Evolutionary conservation across 139 green algal genomes (phyloP).

Genomic region (Chlamydomonas sphaeroides): DNA sequence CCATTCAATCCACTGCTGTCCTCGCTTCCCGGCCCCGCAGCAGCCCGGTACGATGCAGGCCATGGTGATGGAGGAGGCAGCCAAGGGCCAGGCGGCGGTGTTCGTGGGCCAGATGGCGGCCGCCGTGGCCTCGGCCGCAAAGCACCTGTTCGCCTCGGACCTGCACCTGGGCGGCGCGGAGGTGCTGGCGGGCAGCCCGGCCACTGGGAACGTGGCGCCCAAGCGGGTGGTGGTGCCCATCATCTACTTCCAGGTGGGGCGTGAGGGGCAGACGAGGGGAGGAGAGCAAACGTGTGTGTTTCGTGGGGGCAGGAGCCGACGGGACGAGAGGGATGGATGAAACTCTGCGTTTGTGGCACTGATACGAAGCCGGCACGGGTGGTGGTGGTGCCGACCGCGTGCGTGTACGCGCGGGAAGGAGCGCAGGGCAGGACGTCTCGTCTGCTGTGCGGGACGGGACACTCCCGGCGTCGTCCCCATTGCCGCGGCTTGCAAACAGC

Average conservation of each 20-base stretch:
- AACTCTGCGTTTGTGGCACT: no score
- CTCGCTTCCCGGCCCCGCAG: no score
- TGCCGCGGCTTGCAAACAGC: no score
- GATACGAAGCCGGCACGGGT: no score
- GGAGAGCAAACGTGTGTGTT: not conserved
- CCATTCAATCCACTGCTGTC: no score
- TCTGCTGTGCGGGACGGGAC: no score
- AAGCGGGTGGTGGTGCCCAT: conserved; percentile 30
- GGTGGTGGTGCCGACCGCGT: no score
- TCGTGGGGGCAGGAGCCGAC: no score
- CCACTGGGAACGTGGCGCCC: not conserved
- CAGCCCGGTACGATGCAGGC: conserved; percentile 21
- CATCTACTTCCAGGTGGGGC: conserved; percentile 6
- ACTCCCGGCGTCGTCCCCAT: no score
- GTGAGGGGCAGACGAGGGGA: no score
- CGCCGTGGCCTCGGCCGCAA: conserved; percentile 6
- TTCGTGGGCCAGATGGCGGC: conserved; percentile 38
- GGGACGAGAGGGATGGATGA: not conserved
- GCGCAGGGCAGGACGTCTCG: no score
- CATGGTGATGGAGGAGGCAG: conserved; percentile 39
- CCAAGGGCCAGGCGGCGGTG: conserved; percentile 5
- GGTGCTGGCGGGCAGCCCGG: not conserved
- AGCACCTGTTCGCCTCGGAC: conserved; percentile 37
- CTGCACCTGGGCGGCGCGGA: conserved; percentile 15
- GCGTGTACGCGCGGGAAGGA: no score